Percentiles rank a stretch among this genome's conserved stretches.
phyloP scores from a whole-genome alignment of 2,329 filamentous ascomycete species.

The Iodosphaeria phyllophila region DNA sequence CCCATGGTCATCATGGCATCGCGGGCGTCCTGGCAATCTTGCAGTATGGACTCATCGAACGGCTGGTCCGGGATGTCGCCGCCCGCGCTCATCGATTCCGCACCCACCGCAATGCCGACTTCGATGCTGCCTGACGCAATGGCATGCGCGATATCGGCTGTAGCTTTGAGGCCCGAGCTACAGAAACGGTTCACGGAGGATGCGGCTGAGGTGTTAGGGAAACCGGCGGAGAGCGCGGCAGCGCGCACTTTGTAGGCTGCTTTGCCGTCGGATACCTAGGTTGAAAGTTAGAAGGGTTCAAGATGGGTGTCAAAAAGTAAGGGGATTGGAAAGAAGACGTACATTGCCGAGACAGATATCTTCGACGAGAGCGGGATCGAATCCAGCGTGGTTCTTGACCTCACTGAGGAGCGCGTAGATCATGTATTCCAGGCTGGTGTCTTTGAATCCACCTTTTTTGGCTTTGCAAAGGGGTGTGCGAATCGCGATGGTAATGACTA shows the following conservation, averaged over 20 bases:
- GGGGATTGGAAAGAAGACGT: constrained; percentile 13
- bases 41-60: constrained; percentile 60
- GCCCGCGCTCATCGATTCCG: constrained; percentile 68
- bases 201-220: constrained; percentile 73
- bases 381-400: constrained; percentile 48
- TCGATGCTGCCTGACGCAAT: constrained; percentile 70
- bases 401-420: constrained; percentile 69
- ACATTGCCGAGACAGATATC: constrained; percentile 91
- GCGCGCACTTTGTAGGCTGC: constrained; percentile 84
- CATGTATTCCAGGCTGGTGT: constrained; percentile 76
- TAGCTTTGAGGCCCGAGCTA: constrained; percentile 86
- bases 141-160: constrained; percentile 83
- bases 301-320: neutral
- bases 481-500: constrained; percentile 85
- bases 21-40: constrained; percentile 51
- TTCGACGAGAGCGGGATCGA: constrained; percentile 68
- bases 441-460: constrained; percentile 86
- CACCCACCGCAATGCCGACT: constrained; percentile 71
- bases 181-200: constrained; percentile 90
- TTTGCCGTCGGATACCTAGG: constrained; percentile 61
- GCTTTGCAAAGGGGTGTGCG: constrained; percentile 82
- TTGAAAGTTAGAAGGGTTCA: neutral
- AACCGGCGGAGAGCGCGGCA: constrained; percentile 75
- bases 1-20: constrained; percentile 96
- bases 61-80: constrained; percentile 52